phyloP scores from a whole-genome alignment of 2,329 filamentous ascomycete species.

The Colletotrichum tabaci region DNA sequence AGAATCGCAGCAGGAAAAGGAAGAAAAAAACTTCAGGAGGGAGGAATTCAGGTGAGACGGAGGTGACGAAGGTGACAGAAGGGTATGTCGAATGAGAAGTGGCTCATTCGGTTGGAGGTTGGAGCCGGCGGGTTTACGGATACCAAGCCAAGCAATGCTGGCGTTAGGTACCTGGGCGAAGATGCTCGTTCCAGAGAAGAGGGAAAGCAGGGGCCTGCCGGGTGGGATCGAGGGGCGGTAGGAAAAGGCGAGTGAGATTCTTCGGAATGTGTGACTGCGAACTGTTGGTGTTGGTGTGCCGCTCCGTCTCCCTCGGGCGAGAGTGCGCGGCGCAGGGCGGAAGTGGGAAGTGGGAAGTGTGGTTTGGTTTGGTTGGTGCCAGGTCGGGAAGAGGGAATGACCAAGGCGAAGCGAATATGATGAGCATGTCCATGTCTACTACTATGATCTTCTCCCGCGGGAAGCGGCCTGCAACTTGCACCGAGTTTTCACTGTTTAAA shows the following conservation, averaged over 20 bases:
- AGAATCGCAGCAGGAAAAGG: not conserved
- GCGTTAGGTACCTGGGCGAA: not conserved
- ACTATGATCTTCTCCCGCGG: too few species aligned
- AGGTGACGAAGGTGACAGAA: not conserved
- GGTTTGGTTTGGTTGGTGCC: not conserved
- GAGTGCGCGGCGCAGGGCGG: not conserved
- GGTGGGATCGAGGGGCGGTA: not conserved
- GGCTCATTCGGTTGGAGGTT: not conserved
- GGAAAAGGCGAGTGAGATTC: not conserved
- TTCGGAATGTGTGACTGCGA: conserved; percentile 3
- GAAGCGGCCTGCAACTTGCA: too few species aligned
- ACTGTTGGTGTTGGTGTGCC: not conserved
- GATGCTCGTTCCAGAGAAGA: not conserved
- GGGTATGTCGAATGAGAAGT: not conserved
- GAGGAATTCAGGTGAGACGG: not conserved
- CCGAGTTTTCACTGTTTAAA: not conserved
- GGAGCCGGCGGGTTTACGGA: not conserved
- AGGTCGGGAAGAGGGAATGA: not conserved
- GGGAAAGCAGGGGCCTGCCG: not conserved
- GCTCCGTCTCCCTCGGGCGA: too few species aligned
- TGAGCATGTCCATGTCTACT: not conserved
- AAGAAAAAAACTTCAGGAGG: not conserved
- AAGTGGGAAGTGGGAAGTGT: not conserved
- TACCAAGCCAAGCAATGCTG: not conserved
- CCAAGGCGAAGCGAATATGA: not conserved